Conservation (phyloP, 768 basidiomycete species). For the Amylocystis lapponica region DNA sequence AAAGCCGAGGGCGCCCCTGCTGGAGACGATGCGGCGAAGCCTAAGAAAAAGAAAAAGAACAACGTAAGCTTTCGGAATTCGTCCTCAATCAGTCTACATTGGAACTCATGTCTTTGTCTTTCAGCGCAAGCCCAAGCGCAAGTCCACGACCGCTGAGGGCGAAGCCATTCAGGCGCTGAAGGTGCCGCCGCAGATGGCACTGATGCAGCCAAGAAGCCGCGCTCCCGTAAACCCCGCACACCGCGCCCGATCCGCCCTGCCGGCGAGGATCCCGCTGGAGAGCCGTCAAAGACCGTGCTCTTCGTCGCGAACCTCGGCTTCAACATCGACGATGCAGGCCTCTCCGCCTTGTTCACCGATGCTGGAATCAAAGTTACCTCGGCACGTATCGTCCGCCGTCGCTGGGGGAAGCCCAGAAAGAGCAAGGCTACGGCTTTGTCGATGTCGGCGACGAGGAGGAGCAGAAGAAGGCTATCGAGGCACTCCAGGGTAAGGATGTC, state of each 20-base stretch:
- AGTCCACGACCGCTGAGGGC: constrained; percentile 33
- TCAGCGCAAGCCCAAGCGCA: constrained; percentile 45
- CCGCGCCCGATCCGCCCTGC: constrained; percentile 60
- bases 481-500: constrained; percentile 83
- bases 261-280: constrained; percentile 81
- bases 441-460: constrained; percentile 86
- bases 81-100: constrained; percentile 14
- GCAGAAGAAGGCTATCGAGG: constrained; percentile 87
- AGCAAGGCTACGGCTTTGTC: constrained; percentile 97
- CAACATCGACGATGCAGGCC: constrained; percentile 79
- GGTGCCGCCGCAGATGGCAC: constrained; percentile 26
- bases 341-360: constrained; percentile 79
- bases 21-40: constrained; percentile 54
- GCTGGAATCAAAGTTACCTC: constrained; percentile 77
- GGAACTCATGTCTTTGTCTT: constrained; percentile 15
- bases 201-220: constrained; percentile 37
- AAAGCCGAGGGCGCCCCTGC: constrained; percentile 50
- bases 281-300: constrained; percentile 83
- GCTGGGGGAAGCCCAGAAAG: constrained; percentile 77
- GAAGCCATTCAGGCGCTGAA: too few relatives aligned
- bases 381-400: constrained; percentile 85
- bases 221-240: constrained; percentile 50
- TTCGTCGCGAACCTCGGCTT: constrained; percentile 99
- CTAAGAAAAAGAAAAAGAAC: constrained; percentile 77
- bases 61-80: constrained; percentile 37